Evolutionary conservation across 1,139 yeast genomes (phyloP), one percentile per base, ranked within the genome.

Genomic region (Yamadazyma spencermartinsiae): DNA sequence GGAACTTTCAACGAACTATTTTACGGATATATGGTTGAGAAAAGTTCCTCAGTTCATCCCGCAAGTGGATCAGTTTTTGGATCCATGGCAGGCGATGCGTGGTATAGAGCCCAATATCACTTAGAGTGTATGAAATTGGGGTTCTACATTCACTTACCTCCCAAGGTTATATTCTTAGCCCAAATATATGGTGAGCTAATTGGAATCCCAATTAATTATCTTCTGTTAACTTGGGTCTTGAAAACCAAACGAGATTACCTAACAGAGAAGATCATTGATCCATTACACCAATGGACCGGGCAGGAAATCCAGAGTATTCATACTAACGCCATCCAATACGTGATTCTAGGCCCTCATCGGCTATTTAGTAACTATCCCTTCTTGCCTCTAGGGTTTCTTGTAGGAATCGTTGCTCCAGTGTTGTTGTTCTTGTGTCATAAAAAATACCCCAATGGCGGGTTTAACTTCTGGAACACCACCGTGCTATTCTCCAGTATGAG

Each of bases 201-300:
- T n/a, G 79, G 79, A 2, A 68, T 74, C 18, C 79, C 79, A 2
- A 59, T 73, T 44, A 74, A 74, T 47, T 74, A 72, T 45, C 35
- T 63, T n/a, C 72, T 76, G 1, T 54, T 73, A 32, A 56, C 65
- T 36, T 74, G 79, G 78, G 74, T 73, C 11, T 46, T 74, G 28
- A 44, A 46, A 3, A 55, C 68, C 18, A 74, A 74, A 43, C 43
- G 60, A 35, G 68, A 61, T 3, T 74, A 51, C 40, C 52, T 74
- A 31, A 52, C 52, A n/a, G 79, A 79, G 1, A 45, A 52, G 2
- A 50, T 54, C 30, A 51, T 43, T 1, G 79, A 74, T 45, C 76
- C 77, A 0, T 52, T 73, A 19, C 73, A 72, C 45, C 79, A 74
- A 50, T 75, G 79, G 79, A 73, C 79, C 1, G 79, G 76, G 3